These are phyloP conservation scores for Camelina neglecta DNA, from an alignment of 345 rosid species.

Conservation along the genomic window DNA sequence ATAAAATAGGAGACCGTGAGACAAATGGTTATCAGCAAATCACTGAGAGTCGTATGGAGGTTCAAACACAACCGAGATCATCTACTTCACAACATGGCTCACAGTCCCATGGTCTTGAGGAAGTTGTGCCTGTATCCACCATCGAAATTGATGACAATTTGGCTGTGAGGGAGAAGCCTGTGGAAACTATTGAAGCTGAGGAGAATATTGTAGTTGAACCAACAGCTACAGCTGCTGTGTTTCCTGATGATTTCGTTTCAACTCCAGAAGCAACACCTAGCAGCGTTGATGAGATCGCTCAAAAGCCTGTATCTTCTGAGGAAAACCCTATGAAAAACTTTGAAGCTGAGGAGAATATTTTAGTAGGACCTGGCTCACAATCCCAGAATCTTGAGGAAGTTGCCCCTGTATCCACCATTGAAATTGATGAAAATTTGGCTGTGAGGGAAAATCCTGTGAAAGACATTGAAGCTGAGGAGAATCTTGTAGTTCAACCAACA, in stretches of 20 bases:
- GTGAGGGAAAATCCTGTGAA: background rate
- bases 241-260: conserved; percentile 38
- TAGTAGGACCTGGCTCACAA: background rate
- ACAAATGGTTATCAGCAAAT: conserved; percentile 28
- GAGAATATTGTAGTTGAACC: conserved; percentile 35
- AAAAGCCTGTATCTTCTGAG: conserved; percentile 24
- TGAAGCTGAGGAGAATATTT: conserved; percentile 12
- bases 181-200: conserved; percentile 28
- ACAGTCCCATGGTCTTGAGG: conserved; percentile 29
- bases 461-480: conserved; percentile 31
- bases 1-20: conserved; percentile 24
- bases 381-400: conserved; percentile 25
- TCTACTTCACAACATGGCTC: conserved; percentile 38
- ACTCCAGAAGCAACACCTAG: conserved; percentile 31
- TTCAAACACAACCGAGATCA: conserved; percentile 21
- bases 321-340: background rate
- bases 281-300: conserved; percentile 32
- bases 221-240: conserved; percentile 24
- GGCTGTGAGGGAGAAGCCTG: conserved; percentile 14
- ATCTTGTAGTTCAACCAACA: conserved; percentile 32
- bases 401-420: conserved; percentile 24
- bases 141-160: conserved; percentile 26
- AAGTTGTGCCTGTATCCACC: conserved; percentile 36
- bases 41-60: conserved; percentile 24
- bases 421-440: conserved; percentile 28